Base-by-base conservation (phyloP, 208 protist genomes). In the Angomonas ambiguus region DNA sequence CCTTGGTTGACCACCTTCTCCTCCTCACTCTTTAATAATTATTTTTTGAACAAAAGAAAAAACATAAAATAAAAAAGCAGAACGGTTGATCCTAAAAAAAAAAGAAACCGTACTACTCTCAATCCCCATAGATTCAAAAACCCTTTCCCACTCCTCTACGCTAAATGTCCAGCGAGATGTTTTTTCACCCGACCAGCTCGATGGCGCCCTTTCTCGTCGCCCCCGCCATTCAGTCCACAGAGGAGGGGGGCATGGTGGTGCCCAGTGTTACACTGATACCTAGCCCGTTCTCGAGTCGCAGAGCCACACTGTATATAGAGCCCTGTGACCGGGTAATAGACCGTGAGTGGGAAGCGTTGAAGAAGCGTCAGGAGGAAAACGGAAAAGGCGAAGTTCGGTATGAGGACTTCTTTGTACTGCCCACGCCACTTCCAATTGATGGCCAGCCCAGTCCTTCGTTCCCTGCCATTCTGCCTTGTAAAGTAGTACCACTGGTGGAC, bases 241-340 rank as follows among this genome's bases (percentile, higher is more conserved):
- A 34, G 18, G 58, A n/a, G 5, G 32, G n/a, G 41, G 31, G 6
- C 13, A 18, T 35, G 3, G 22, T 63, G n/a, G 0, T 28, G 31
- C 27, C 55, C 22, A 51, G 51, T 13, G 69, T 91, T 1, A 51
- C 57, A 16, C 57, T 91, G 20, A 45, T 71, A 24, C 59, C 62
- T 18, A 90, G 83, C 32, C 80, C 82, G 8, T 94, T 82, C 66
- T 69, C 71, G 1, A 34, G 73, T 6, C 72, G 88, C 18, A 65
- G 60, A 22, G 63, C 79, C 0, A 83, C 80, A 1, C 65, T 94
- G 57, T 45, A 48, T 11, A 70, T 92, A 28, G 20, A 65, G 41
- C 72, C 85, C 0, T 72, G 74, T 27, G 88, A 94, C 67, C 71
- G 48, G 1, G 74, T 76, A 2, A 75, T 67, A 35, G 67, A 79